These are phyloP conservation scores for Tolypocladium nubicola DNA, from an alignment of 2,329 filamentous ascomycete genomes.

Conservation along the genomic window DNA sequence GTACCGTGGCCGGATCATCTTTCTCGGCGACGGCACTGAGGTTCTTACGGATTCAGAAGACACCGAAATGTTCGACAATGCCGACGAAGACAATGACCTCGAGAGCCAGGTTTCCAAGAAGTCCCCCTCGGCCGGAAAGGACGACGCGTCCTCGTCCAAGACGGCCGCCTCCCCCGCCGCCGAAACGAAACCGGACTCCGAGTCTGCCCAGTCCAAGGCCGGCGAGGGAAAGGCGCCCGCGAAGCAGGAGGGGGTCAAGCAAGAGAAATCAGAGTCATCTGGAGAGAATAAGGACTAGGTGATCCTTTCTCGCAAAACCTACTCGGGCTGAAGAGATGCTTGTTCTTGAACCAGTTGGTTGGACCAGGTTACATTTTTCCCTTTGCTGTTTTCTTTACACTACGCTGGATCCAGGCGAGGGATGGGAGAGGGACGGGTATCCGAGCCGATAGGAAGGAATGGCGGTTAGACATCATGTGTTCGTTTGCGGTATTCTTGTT, in stretches of 20 bases:
- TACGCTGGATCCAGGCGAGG: slow-evolving; percentile 1
- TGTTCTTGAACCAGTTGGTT: background rate
- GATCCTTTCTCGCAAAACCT: slow-evolving; percentile 11
- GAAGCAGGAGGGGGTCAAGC: slow-evolving; percentile 13
- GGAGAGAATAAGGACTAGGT: slow-evolving; percentile 27
- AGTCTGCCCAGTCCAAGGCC: slow-evolving; percentile 6
- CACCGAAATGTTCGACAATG: slow-evolving; percentile 85
- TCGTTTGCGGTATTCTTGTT: slow-evolving; percentile 6
- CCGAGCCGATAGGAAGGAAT: slow-evolving; percentile 1
- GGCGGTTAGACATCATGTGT: slow-evolving; percentile 10
- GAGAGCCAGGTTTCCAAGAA: slow-evolving; percentile 70
- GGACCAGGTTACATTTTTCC: background rate
- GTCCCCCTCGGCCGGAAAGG: slow-evolving; percentile 14
- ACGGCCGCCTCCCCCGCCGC: slow-evolving; percentile 4
- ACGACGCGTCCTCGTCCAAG: background rate
- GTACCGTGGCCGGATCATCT: slow-evolving; percentile 79
- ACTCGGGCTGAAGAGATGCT: slow-evolving; percentile 4
- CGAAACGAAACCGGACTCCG: slow-evolving; percentile 6
- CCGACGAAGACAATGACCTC: slow-evolving; percentile 76
- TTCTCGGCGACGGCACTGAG: slow-evolving; percentile 91
- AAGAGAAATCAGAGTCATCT: slow-evolving; percentile 12
- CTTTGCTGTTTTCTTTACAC: slow-evolving; percentile 1
- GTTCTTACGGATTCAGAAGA: slow-evolving; percentile 82
- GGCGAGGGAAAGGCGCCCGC: background rate
- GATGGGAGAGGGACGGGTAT: background rate